Conservation (phyloP, 2,329 filamentous ascomycete genomes). For the Curvularia lunata region DNA sequence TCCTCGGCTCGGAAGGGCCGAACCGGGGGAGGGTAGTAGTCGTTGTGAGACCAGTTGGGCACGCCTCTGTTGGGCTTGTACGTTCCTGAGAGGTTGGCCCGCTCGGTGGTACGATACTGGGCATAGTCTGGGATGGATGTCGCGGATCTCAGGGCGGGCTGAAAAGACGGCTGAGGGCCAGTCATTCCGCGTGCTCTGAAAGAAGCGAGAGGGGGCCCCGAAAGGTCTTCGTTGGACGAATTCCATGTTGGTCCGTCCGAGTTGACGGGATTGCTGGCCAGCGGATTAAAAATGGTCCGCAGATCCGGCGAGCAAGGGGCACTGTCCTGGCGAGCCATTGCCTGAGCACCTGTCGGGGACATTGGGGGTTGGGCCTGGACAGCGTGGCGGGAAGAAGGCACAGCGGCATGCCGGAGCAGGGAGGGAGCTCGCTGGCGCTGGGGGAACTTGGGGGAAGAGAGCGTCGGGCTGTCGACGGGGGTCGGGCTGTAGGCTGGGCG, state of each 20-base stretch:
- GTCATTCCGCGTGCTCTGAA: constrained; percentile 43
- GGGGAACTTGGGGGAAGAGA: constrained; percentile 51
- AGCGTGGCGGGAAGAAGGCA: constrained; percentile 38
- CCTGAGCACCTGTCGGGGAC: constrained; percentile 37
- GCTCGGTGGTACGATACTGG: constrained; percentile 36
- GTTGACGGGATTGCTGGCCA: constrained; percentile 45
- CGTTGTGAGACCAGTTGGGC: constrained; percentile 46
- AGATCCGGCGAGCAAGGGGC: constrained; percentile 40
- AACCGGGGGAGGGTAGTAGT: constrained; percentile 36
- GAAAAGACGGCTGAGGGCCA: constrained; percentile 35
- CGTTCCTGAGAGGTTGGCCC: constrained; percentile 42
- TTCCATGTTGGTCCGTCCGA: constrained; percentile 34
- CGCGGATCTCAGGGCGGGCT: constrained; percentile 41
- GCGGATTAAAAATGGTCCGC: constrained; percentile 42
- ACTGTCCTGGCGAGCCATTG: constrained; percentile 35
- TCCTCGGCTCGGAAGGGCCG: constrained; percentile 49
- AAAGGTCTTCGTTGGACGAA: constrained; percentile 30
- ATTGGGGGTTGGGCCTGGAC: constrained; percentile 26
- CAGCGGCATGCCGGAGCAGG: constrained; percentile 46
- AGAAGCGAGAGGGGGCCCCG: constrained; percentile 19
- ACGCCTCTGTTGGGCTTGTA: constrained; percentile 48
- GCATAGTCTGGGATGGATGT: constrained; percentile 49
- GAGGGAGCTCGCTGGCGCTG: constrained; percentile 52
- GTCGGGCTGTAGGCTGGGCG: constrained; percentile 40
- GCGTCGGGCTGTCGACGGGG: constrained; percentile 39